These are phyloP conservation scores for Ogataea neopini DNA, from an alignment of 805 yeast species.

Conservation along the genomic window DNA sequence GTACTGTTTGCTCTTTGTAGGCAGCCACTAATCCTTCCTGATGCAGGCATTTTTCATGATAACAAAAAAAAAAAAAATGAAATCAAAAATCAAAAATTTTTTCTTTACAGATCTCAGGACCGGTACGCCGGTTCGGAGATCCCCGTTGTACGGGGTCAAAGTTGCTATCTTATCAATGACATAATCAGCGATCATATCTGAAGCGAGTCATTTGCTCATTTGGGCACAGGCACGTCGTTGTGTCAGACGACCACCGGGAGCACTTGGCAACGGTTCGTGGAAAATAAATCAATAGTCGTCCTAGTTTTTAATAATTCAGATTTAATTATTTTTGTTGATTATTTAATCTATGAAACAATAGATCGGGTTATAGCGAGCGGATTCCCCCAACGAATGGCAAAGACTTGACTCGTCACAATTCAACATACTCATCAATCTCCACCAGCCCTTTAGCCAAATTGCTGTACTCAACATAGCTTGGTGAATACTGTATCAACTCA, in stretches of 20 bases:
- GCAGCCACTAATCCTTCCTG: constrained; percentile 4
- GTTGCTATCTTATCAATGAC: no score
- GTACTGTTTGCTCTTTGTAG: neutral
- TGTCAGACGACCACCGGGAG: no score
- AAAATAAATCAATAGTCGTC: no score
- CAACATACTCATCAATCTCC: constrained; percentile 40
- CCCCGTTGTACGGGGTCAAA: constrained; percentile 1
- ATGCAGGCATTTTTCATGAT: constrained; percentile 7
- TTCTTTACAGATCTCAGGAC: neutral
- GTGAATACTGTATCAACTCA: constrained; percentile 69
- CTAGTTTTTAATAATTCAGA: no score
- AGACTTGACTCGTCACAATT: constrained; percentile 14
- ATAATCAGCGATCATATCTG: no score
- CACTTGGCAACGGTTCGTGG: no score
- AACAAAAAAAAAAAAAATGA: constrained; percentile 2
- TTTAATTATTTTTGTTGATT: no score
- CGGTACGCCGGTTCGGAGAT: constrained; percentile 13
- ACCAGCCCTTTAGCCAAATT: constrained; percentile 72
- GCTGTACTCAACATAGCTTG: constrained; percentile 62
- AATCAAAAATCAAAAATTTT: neutral
- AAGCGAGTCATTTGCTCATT: no score
- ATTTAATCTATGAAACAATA: no score
- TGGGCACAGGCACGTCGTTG: no score
- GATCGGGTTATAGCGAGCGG: no score
- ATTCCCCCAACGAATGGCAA: no score